phyloP scores from a whole-genome alignment of 208 protist species.

The Angomonas ambiguus region DNA sequence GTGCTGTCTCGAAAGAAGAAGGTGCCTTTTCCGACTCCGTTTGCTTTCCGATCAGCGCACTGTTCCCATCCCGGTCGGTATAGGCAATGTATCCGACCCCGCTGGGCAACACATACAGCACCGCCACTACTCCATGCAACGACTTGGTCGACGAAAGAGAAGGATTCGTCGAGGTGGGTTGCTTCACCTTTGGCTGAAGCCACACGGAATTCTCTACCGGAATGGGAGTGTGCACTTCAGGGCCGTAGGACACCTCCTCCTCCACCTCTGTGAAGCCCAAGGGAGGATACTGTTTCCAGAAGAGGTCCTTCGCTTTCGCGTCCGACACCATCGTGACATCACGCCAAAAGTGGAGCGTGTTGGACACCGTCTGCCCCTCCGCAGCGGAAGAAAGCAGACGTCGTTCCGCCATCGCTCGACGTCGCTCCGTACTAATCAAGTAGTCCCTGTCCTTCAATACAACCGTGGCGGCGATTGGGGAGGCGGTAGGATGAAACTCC shows the following conservation, averaged over 20 bases:
- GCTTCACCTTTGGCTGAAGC: neutral
- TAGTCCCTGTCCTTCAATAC: conserved; percentile 33
- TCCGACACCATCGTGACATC: conserved; percentile 20
- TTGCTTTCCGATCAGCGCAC: neutral
- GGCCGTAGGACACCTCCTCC: neutral
- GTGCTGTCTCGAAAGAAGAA: neutral
- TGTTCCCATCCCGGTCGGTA: no score
- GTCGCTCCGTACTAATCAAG: conserved; percentile 27
- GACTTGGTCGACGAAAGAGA: conserved; percentile 35
- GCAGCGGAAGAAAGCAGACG: conserved; percentile 47
- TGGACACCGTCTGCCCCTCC: conserved; percentile 59
- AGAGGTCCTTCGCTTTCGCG: conserved; percentile 18
- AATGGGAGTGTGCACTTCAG: neutral
- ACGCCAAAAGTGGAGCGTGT: conserved; percentile 56
- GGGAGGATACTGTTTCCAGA: conserved; percentile 16
- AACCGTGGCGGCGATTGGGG: conserved; percentile 34
- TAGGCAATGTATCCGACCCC: conserved; percentile 58
- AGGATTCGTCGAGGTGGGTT: neutral
- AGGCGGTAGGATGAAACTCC: conserved; percentile 34
- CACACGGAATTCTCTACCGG: conserved; percentile 7
- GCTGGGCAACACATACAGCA: conserved; percentile 53
- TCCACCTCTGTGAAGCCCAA: conserved; percentile 17
- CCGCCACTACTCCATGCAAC: conserved; percentile 42
- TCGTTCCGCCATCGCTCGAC: conserved; percentile 17
- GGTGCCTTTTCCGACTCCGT: neutral